Evolutionary conservation across 768 basidiomycete species (phyloP).

Genomic region (Xerocomellus dryophilus): DNA sequence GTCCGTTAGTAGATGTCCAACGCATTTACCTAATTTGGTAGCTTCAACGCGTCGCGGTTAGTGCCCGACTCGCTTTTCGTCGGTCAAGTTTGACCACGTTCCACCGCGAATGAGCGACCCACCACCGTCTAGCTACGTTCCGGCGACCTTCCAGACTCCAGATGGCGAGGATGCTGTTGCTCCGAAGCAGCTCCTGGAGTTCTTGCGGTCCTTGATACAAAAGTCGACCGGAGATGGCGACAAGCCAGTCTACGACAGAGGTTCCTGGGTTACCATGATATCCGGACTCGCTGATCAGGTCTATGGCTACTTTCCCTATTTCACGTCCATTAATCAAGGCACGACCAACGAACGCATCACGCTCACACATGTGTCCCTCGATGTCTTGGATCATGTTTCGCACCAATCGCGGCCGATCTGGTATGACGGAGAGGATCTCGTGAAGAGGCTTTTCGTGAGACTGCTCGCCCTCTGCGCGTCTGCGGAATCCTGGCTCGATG

Average conservation of each 20-base stretch:
- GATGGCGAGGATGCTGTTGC: slow-evolving; percentile 23
- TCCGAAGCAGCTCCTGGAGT: slow-evolving; percentile 42
- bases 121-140: slow-evolving; percentile 25
- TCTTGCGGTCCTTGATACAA: slow-evolving; percentile 39
- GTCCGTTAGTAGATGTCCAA: not conserved
- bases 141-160: slow-evolving; percentile 33
- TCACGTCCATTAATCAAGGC: slow-evolving; percentile 48
- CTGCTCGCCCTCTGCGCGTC: slow-evolving; percentile 53
- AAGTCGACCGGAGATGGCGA: slow-evolving; percentile 34
- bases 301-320: slow-evolving; percentile 52
- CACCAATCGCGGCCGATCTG: slow-evolving; percentile 51
- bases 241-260: slow-evolving; percentile 35
- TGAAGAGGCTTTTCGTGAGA: slow-evolving; percentile 48
- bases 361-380: slow-evolving; percentile 52
- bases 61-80: not conserved
- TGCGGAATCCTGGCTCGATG: slow-evolving; percentile 59
- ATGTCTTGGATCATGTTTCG: slow-evolving; percentile 52
- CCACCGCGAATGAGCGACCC: slow-evolving; percentile 24
- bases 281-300: slow-evolving; percentile 51
- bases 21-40: slow-evolving; percentile 9
- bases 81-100: not conserved
- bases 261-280: slow-evolving; percentile 50
- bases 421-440: slow-evolving; percentile 41
- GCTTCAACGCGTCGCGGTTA: not conserved
- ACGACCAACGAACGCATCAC: slow-evolving; percentile 56